Evolutionary conservation across 805 yeast species (phyloP).

Genomic region (Komagataella populi): DNA sequence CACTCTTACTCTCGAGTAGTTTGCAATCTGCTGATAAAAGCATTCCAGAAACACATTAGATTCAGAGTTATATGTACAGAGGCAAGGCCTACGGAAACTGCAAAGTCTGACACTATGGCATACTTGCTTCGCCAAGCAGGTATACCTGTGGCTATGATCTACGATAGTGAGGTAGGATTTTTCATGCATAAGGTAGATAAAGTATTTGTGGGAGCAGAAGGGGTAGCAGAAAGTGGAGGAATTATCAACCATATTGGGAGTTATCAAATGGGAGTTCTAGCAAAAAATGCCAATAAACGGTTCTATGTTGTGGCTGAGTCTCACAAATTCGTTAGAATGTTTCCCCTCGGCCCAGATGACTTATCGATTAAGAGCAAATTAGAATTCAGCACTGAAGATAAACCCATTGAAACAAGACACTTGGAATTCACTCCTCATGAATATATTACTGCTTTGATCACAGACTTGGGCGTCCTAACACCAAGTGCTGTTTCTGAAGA

Average conservation of each 20-base stretch:
- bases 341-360: conserved; percentile 88
- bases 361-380: conserved; percentile 47
- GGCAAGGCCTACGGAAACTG: conserved; percentile 75
- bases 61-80: conserved; percentile 90
- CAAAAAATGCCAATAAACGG: conserved; percentile 84
- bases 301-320: conserved; percentile 89
- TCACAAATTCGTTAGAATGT: conserved; percentile 92
- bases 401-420: conserved; percentile 31
- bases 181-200: conserved; percentile 86
- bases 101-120: conserved; percentile 70
- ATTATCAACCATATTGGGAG: conserved; percentile 92
- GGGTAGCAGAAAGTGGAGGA: conserved; percentile 98
- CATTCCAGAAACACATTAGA: conserved; percentile 65
- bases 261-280: conserved; percentile 87
- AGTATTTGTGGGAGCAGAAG: conserved; percentile 95
- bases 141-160: conserved; percentile 79
- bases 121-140: conserved; percentile 49
- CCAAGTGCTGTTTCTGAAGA: conserved; percentile 99
- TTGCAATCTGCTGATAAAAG: conserved; percentile 56
- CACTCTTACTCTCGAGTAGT: conserved; percentile 93
- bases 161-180: conserved; percentile 89
- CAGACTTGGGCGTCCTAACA: conserved; percentile 92
- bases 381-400: conserved; percentile 23
- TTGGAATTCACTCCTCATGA: conserved; percentile 95
- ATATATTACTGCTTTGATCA: conserved; percentile 86